A percentile compares a stretch with the other conserved stretches of the same genome.
phyloP scores from a whole-genome alignment of 2,329 filamentous ascomycete species.

The Penicillium vulpinum region DNA sequence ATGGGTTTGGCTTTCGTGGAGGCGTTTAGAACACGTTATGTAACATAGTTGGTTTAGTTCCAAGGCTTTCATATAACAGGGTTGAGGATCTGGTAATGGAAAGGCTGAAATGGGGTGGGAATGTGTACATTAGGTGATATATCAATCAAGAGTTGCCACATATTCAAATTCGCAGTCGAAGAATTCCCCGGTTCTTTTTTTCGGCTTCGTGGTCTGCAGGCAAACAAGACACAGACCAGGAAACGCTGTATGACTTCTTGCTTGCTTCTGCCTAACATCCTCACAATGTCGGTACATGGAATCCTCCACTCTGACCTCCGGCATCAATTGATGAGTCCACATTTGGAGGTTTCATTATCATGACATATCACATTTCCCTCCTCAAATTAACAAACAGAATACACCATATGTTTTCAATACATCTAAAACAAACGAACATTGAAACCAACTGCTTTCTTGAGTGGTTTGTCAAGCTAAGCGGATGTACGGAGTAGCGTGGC shows the following conservation, averaged over 20 bases:
- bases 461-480: not conserved
- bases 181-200: not conserved
- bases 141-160: not conserved
- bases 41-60: constrained; percentile 6
- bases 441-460: not conserved
- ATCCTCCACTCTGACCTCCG: not conserved
- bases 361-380: not conserved
- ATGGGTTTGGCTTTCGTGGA: constrained; percentile 13
- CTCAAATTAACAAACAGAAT: not conserved
- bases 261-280: not conserved
- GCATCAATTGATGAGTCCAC: not conserved
- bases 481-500: too few relatives aligned
- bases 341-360: not conserved
- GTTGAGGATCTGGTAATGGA: not conserved
- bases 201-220: not conserved
- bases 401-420: not conserved
- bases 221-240: not conserved
- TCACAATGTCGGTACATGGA: not conserved
- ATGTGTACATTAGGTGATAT: not conserved
- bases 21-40: constrained; percentile 19
- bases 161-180: not conserved
- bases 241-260: too few relatives aligned
- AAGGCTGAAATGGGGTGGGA: not conserved
- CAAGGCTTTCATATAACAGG: not conserved
- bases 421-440: not conserved